Conservation (phyloP, 1,284 basidiomycete species). For the Vanrija pseudolonga region DNA sequence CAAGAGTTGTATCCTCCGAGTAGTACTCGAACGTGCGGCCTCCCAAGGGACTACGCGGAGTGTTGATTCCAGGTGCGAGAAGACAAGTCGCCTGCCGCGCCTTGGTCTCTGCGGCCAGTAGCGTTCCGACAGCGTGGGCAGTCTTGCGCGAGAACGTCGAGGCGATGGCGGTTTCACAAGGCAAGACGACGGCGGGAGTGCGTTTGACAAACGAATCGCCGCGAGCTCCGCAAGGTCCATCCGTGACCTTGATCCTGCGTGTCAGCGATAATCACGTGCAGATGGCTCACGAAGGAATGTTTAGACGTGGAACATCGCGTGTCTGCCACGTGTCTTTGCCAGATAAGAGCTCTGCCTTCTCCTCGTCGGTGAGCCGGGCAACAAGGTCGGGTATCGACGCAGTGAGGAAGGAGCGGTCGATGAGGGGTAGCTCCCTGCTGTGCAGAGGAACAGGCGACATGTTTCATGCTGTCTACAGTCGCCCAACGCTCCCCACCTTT, state of each 20-base stretch:
- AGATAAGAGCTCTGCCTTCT: conserved; percentile 62
- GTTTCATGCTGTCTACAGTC: too few species aligned
- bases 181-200: conserved; percentile 61
- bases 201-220: conserved; percentile 34
- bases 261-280: neutral
- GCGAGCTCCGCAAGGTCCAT: conserved; percentile 37
- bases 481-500: too few species aligned
- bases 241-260: conserved; percentile 29
- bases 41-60: conserved; percentile 69
- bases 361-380: conserved; percentile 47
- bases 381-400: conserved; percentile 24
- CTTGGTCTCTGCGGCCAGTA: conserved; percentile 65
- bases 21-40: conserved; percentile 60
- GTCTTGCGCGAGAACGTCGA: conserved; percentile 56
- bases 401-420: conserved; percentile 32
- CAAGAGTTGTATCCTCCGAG: conserved; percentile 71
- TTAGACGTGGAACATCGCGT: neutral
- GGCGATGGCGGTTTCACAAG: conserved; percentile 56
- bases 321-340: conserved; percentile 28
- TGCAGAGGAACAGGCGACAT: too few species aligned
- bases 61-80: conserved; percentile 74
- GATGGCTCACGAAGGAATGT: neutral
- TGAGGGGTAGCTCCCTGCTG: neutral
- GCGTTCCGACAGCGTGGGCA: conserved; percentile 58
- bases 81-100: conserved; percentile 61